These are phyloP conservation scores for Fraxinus baroniana DNA, from an alignment of 305 asterid species.

Conservation along the genomic window DNA sequence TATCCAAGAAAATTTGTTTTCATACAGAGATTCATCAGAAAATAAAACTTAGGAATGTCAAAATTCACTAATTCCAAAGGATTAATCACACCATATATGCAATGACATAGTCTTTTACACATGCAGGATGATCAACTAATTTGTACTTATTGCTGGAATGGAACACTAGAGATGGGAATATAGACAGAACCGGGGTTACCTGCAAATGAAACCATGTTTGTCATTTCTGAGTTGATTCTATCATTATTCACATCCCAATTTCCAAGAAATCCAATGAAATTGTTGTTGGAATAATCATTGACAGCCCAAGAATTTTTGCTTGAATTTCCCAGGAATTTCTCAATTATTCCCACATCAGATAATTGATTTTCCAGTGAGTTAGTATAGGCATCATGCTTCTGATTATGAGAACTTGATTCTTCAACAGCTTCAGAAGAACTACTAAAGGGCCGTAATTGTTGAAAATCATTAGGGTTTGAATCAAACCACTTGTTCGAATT, in stretches of 20 bases:
- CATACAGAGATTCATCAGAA: background rate
- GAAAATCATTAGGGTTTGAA: conserved; percentile 38
- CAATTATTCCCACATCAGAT: conserved; percentile 40
- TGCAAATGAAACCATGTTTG: conserved; percentile 5
- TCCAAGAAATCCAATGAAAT: conserved; percentile 20
- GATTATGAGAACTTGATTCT: conserved; percentile 11
- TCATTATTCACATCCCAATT: conserved; percentile 14
- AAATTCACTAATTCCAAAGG: background rate
- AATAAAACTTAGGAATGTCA: background rate
- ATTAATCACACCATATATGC: background rate
- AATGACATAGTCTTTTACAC: background rate
- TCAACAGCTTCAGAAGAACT: conserved; percentile 8
- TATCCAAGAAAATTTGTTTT: background rate
- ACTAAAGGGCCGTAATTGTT: conserved; percentile 23
- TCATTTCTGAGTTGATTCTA: conserved; percentile 8
- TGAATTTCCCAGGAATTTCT: conserved; percentile 27
- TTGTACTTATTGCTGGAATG: conserved; percentile 9
- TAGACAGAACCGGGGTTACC: conserved; percentile 22
- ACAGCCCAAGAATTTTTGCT: conserved; percentile 22
- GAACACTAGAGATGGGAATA: conserved; percentile 12
- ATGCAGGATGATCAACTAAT: background rate
- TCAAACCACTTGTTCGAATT: conserved; percentile 16
- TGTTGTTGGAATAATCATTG: conserved; percentile 13
- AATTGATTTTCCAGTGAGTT: conserved; percentile 26
- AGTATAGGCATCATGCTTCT: conserved; percentile 24